A percentile compares a stretch with the other conserved stretches of the same genome.
These are phyloP conservation scores for Aspergillus tamarii DNA, from an alignment of 2,329 filamentous ascomycete species.

Conservation along the genomic window DNA sequence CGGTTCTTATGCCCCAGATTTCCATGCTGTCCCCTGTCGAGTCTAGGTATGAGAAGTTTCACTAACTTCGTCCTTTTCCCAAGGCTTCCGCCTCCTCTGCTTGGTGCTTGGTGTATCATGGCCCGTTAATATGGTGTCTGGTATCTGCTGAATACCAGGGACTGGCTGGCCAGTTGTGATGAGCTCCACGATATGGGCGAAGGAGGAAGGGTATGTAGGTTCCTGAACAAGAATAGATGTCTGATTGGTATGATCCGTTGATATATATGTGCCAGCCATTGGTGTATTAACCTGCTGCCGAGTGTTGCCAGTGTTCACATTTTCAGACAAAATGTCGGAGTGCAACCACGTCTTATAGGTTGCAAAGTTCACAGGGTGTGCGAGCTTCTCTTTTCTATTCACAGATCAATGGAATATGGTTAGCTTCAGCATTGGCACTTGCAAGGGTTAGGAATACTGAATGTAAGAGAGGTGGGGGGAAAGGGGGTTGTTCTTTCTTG, in stretches of 20 bases:
- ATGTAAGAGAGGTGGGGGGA: too few relatives aligned
- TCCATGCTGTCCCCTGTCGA: not conserved
- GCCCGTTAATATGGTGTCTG: conserved; percentile 73
- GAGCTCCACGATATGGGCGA: conserved; percentile 82
- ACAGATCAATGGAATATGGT: not conserved
- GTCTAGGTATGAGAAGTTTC: conserved; percentile 5
- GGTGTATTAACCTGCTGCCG: conserved; percentile 9
- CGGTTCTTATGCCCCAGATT: not conserved
- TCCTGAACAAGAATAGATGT: conserved; percentile 48
- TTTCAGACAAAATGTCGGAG: conserved; percentile 9
- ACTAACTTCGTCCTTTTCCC: conserved; percentile 66
- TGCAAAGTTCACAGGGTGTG: conserved; percentile 62
- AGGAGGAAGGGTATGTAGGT: conserved; percentile 76
- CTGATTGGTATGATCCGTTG: conserved; percentile 16
- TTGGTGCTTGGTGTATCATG: conserved; percentile 63
- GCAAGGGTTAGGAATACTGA: not conserved
- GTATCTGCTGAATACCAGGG: conserved; percentile 85
- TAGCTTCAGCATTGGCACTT: not conserved
- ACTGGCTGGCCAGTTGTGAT: conserved; percentile 81
- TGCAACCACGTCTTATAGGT: conserved; percentile 68
- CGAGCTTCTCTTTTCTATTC: conserved; percentile 41
- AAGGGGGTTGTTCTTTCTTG: not conserved
- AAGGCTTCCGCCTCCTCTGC: conserved; percentile 68
- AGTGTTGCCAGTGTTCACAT: conserved; percentile 14
- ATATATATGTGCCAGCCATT: conserved; percentile 9